phyloP scores from a whole-genome alignment of 257 asterid genomes.

The Voacanga thouarsii region DNA sequence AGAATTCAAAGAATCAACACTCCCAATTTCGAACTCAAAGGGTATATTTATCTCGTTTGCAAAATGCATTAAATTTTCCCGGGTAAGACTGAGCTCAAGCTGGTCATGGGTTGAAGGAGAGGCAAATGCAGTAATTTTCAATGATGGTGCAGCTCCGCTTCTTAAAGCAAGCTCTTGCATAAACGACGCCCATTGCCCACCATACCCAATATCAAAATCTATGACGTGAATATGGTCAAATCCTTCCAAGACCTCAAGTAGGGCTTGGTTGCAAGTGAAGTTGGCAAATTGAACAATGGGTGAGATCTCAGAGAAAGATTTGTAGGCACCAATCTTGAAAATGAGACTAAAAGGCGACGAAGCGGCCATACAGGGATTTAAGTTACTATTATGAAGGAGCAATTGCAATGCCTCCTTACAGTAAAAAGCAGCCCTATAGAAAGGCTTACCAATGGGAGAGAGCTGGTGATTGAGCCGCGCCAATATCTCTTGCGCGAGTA shows the following conservation, averaged over 20 bases:
- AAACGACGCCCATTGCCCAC: conserved; percentile 95
- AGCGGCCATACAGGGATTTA: conserved; percentile 21
- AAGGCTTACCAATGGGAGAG: conserved; percentile 94
- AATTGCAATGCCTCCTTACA: conserved; percentile 79
- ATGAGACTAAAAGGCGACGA: conserved; percentile 66
- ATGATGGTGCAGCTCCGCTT: conserved; percentile 52
- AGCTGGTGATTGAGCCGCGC: conserved; percentile 99
- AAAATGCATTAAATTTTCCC: conserved; percentile 75
- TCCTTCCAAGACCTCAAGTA: conserved; percentile 79
- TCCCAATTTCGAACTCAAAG: conserved; percentile 62
- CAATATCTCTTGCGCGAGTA: conserved; percentile 99
- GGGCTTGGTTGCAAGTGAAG: conserved; percentile 84
- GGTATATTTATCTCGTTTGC: conserved; percentile 64
- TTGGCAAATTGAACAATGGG: conserved; percentile 83
- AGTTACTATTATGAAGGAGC: conserved; percentile 39
- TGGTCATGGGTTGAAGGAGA: conserved; percentile 69
- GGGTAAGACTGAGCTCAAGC: conserved; percentile 69
- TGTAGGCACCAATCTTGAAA: conserved; percentile 81
- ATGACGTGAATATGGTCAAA: conserved; percentile 63
- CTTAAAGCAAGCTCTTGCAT: conserved; percentile 91
- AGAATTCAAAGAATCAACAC: conserved; percentile 58
- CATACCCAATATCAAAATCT: conserved; percentile 91
- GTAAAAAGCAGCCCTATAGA: conserved; percentile 83
- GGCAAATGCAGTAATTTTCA: conserved; percentile 76
- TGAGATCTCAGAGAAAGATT: conserved; percentile 85